Percentiles rank a stretch among this genome's conserved stretches.
Evolutionary conservation across 108 stramenopile genomes (phyloP).

Genomic region (Cyclotella kingstonii): DNA sequence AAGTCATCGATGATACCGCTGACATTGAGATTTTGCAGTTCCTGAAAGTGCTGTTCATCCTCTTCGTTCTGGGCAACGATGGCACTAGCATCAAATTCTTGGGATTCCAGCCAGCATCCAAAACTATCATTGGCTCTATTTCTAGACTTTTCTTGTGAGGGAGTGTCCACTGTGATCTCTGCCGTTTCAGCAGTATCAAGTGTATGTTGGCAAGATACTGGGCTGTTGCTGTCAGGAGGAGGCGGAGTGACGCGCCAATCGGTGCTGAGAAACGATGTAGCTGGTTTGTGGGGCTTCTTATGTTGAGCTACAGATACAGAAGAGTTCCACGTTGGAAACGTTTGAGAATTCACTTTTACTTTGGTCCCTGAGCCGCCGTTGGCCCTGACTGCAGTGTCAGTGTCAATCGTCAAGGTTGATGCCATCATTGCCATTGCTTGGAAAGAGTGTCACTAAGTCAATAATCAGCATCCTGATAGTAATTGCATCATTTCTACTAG

Average conservation of each 20-base stretch:
- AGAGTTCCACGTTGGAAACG: too few relatives aligned
- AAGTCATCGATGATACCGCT: conserved; percentile 17
- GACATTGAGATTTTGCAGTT: conserved; percentile 1
- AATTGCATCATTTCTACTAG: too few relatives aligned
- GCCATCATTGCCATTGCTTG: too few relatives aligned
- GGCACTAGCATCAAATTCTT: conserved; percentile 25
- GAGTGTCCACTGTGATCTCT: background rate
- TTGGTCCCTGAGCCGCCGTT: too few relatives aligned
- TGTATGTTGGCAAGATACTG: background rate
- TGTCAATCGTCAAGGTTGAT: too few relatives aligned
- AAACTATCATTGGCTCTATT: conserved; percentile 3
- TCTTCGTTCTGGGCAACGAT: conserved; percentile 1
- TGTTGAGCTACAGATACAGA: too few relatives aligned
- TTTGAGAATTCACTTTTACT: too few relatives aligned
- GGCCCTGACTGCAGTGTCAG: too few relatives aligned
- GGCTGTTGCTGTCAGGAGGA: background rate
- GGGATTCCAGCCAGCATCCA: conserved; percentile 4
- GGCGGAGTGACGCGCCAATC: background rate
- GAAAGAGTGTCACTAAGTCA: too few relatives aligned
- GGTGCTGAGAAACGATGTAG: background rate
- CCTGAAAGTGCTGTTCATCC: background rate
- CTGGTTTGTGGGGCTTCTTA: too few relatives aligned
- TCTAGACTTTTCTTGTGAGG: background rate
- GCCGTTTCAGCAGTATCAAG: background rate
- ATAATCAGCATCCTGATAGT: too few relatives aligned